Evolutionary conservation across 345 rosid species (phyloP), one percentile per base, ranked within the genome.

Genomic region (Acer negundo): DNA sequence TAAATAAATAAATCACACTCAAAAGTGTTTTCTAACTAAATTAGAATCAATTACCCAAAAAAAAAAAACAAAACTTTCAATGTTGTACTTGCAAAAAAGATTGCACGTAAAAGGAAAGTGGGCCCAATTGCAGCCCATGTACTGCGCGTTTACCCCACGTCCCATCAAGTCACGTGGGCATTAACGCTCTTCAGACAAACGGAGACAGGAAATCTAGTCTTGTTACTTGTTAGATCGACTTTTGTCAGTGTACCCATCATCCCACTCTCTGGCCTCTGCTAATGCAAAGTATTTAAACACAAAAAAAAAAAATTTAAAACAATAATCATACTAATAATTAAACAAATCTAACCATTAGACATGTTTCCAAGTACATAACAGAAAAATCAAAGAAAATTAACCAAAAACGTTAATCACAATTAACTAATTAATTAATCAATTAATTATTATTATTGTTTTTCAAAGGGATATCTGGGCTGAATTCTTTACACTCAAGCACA

Each of bases 401-500:
- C 47, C 17, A 42, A 13, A 31, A 49, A 28, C 63, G 31, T 2
- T 19, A n/a, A 59, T 59, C 46, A 42, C 46, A 42, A 42, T 42
- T 42, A 42, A 42, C 10, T 42, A 42, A 35, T 35, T 56, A 56
- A 56, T 17, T 1, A 49, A 31, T 31, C 20, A 56, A 58, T 20
- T 58, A 59, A n/a, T 53, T 17, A 12, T 49, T 49, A 47, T 12
- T 47, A 59, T 72, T 11, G 2, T 10, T 23, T 3, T 20, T 28
- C 83, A 75, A 87, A 4, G 90, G 93, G 72, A 87, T 88, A 24
- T 65, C 76, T 67, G 84, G 85, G 59, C 63, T 83, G 55, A 88
- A 93, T 70, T 87, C 85, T 77, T 84, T 89, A 68, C 98, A 95
- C 67, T 95, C 92, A 69, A 61, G n/a, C n/a, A 31, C 28, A 17